Base-by-base conservation (phyloP, 2,329 filamentous ascomycete species). In the Cytospora mali region DNA sequence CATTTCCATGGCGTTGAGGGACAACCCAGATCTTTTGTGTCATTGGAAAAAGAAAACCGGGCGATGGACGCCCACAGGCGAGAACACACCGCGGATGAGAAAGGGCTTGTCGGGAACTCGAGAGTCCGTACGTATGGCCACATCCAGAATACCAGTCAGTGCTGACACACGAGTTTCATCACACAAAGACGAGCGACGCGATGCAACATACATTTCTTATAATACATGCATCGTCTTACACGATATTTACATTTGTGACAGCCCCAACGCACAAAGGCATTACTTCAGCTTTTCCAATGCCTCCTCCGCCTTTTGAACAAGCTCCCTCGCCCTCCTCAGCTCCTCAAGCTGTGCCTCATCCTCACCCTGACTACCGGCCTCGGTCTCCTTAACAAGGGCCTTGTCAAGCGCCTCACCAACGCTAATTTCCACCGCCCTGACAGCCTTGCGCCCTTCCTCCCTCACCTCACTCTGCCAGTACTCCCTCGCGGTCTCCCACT, bases 391-490 rank as follows among this genome's bases (percentile, higher is more conserved):
- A 5, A 4, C 42, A 10, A 48, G 13, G 4, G 69, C 66, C 23
- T 70, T 70, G 18, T 76, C 75, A 18, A 88, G 71, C 23, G 81
- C 78, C 11, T 79, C 73, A 0, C 74, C 78, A 28, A 88, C 75
- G 54, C 80, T 83, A 51, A 78, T 75, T 71, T 88, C 86, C 2
- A 82, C 80, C 5, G 77, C 81, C 60, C 83, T 75, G 7, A 89
- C 80, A 6, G 85, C 84, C 72, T 87, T 88, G 68, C 86, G 81
- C 1, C 87, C 87, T 63, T 88, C 86, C 66, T 89, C 87, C 46
- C 85, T 79, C n/a, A 89, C 85, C 67, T 88, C 86, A 1, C 81
- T 84, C 70, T 89, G 84, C 87, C 87, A 89, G 69, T 83, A 88
- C 7, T 71, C 72, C 29, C 86, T 78, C 3, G 85, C 85, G 3